Evolutionary conservation across 2,329 filamentous ascomycete genomes (phyloP), one percentile per base, ranked within the genome.

Genomic region (Colletotrichum tanaceti): DNA sequence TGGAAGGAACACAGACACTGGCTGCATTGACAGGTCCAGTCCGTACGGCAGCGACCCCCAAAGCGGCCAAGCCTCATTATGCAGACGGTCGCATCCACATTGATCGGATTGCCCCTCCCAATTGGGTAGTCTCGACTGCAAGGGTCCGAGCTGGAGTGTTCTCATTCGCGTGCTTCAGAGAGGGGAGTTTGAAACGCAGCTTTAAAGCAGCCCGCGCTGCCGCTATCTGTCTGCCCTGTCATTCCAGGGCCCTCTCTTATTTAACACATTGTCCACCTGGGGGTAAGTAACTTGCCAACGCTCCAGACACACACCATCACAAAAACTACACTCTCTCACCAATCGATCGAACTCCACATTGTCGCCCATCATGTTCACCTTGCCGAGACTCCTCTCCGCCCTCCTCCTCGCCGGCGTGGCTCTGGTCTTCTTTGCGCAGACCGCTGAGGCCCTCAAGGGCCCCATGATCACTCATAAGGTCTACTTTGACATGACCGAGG

Each of bases 381-480:
- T 94, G 68, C 88, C 91, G 81, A 86, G 90, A 76, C 78, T 93
- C 77, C 85, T 91, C 79, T 89, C 92, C 76, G 85, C 91, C 75
- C 85, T 93, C 78, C 86, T 97, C 77, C 88, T 97, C 77, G 79
- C 97, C 75, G 90, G 92, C 75, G 85, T 94, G 75, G 86, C 87
- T 74, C 85, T 95, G 78, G 83, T 94, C 73, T 89, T 93, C 83
- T 89, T 97, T 78, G 86, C 91, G 73, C 90, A 93, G 81, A 87
- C 89, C 41, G 89, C 88, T 69, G 89, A 92, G 74, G 92, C 92
- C 63, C 85, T 85, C 73, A 93, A 95, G 85, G 95, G 96, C 54
- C 95, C 93, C 72, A 97, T 96, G 89, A 95, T 98, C 85, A 98
- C 94, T 76, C 86, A 93, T 86, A 97, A 97, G 89, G 93, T 96